phyloP scores from a whole-genome alignment of 768 basidiomycete genomes.

The Suillus subluteus region DNA sequence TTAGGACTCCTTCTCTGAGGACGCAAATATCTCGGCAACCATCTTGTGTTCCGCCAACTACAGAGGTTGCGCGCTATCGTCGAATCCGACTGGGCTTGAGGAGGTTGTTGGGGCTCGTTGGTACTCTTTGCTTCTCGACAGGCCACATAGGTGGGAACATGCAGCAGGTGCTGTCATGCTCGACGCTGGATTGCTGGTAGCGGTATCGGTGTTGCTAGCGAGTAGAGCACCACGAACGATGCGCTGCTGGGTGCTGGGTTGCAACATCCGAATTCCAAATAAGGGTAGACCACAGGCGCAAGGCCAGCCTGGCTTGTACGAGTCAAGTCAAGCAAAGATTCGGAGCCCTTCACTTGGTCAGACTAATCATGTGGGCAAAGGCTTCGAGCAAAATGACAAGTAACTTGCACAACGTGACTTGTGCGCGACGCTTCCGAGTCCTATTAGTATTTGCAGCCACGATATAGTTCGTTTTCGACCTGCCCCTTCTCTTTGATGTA shows the following conservation, averaged over 20 bases:
- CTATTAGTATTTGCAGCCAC: background rate
- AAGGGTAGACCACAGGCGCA: background rate
- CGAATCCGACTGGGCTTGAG: background rate
- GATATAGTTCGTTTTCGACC: background rate
- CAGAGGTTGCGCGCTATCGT: background rate
- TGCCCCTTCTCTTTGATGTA: background rate
- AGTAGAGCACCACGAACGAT: background rate
- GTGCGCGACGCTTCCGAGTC: background rate
- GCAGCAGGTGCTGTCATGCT: background rate
- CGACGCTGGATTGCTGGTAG: background rate
- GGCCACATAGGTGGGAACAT: background rate
- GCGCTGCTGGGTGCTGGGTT: background rate
- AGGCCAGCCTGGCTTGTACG: background rate
- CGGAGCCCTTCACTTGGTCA: background rate
- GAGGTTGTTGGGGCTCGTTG: background rate
- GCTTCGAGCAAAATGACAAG: background rate
- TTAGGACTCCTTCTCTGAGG: background rate
- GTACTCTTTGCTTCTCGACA: background rate
- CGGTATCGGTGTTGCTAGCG: background rate
- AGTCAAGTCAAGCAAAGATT: background rate
- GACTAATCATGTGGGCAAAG: background rate
- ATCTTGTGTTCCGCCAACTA: background rate
- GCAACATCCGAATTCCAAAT: background rate
- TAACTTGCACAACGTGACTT: background rate
- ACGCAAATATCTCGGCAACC: background rate